phyloP scores from a whole-genome alignment of 2,329 filamentous ascomycete genomes.

The Alternaria rosae region DNA sequence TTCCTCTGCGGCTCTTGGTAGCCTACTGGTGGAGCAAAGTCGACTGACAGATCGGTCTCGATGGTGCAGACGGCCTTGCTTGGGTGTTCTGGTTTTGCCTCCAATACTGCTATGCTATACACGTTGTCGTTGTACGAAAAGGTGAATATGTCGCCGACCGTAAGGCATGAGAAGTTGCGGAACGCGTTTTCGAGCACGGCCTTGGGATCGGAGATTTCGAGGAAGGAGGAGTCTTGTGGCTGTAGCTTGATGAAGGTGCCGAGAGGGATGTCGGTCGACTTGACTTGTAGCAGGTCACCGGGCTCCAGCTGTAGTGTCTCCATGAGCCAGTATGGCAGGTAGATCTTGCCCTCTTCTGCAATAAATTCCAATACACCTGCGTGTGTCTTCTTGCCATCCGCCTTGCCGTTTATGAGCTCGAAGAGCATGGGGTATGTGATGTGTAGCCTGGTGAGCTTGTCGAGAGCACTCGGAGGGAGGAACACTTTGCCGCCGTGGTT shows the following conservation, averaged over 20 bases:
- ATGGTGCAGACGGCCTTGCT: conserved; percentile 89
- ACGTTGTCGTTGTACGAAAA: conserved; percentile 96
- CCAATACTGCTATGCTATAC: conserved; percentile 91
- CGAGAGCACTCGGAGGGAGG: conserved; percentile 91
- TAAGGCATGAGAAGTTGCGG: conserved; percentile 92
- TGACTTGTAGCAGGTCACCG: conserved; percentile 92
- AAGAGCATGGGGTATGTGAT: conserved; percentile 98
- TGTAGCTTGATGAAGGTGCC: conserved; percentile 96
- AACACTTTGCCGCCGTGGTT: conserved; percentile 99
- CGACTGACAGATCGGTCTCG: conserved; percentile 95
- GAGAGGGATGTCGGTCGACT: conserved; percentile 89
- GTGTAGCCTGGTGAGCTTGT: conserved; percentile 94
- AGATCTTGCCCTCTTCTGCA: conserved; percentile 94
- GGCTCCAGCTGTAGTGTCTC: conserved; percentile 86
- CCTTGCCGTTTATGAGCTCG: conserved; percentile 91
- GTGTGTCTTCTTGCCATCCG: conserved; percentile 85
- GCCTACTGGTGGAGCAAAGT: conserved; percentile 92
- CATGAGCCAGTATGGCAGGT: conserved; percentile 98
- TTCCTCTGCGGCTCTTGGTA: conserved; percentile 84
- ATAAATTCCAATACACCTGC: conserved; percentile 97
- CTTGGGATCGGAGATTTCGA: conserved; percentile 96
- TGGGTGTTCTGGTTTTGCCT: conserved; percentile 87
- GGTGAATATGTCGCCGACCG: conserved; percentile 92
- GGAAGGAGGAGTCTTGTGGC: conserved; percentile 89
- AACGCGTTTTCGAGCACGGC: conserved; percentile 97